Percentiles rank a stretch among this genome's conserved stretches.
Evolutionary conservation across 805 yeast genomes (phyloP).

Genomic region (Ascoidea asiatica): DNA sequence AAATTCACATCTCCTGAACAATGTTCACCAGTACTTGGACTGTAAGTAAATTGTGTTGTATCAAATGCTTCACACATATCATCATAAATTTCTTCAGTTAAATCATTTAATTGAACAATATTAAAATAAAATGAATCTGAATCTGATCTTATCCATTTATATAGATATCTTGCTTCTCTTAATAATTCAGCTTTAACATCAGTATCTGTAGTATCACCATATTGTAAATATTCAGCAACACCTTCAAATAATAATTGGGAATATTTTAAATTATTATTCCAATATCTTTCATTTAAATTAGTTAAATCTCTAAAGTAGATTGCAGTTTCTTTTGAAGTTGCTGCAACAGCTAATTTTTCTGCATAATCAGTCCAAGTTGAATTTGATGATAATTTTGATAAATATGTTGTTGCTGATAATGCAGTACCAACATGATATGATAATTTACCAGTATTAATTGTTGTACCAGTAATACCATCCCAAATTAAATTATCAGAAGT

Average conservation of each 20-base stretch:
- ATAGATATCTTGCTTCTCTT: conserved; percentile 5
- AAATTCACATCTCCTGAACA: conserved; percentile 23
- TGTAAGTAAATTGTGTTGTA: conserved; percentile 31
- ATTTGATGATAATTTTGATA: conserved; percentile 39
- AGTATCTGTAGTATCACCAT: conserved; percentile 39
- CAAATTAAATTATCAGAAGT: conserved; percentile 36
- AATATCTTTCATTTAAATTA: conserved; percentile 30
- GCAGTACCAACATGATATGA: conserved; percentile 59
- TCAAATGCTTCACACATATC: conserved; percentile 41
- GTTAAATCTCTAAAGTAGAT: conserved; percentile 47
- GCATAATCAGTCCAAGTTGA: conserved; percentile 29
- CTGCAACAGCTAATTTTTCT: conserved; percentile 34
- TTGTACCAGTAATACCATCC: conserved; percentile 39
- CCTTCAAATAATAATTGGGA: conserved; percentile 55
- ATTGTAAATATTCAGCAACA: conserved; percentile 48
- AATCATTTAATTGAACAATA: conserved; percentile 41
- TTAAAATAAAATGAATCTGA: conserved; percentile 47
- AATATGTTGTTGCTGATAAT: conserved; percentile 34
- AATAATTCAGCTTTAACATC: conserved; percentile 29
- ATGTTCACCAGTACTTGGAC: conserved; percentile 35
- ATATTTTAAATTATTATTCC: conserved; percentile 53
- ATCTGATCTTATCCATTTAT: conserved; percentile 19
- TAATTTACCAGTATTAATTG: conserved; percentile 32
- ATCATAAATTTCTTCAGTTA: conserved; percentile 36
- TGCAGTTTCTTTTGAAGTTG: conserved; percentile 40